Base-by-base conservation (phyloP, 257 asterid genomes). In the Verbena officinalis region DNA sequence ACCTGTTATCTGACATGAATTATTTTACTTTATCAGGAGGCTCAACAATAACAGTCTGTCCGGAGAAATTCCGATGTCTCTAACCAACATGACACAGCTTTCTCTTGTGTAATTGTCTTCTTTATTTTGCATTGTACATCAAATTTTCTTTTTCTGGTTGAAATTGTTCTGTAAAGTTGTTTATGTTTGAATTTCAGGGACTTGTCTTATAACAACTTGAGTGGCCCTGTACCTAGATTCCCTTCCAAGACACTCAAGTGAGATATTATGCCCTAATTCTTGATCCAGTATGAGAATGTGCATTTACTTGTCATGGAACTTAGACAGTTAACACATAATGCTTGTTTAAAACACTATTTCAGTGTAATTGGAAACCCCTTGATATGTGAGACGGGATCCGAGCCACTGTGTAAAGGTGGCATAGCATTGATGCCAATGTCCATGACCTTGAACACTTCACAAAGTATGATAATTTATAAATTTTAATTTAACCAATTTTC, bases 141-240 rank as follows among this genome's bases (percentile, higher is more conserved):
- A 23, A 22, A 30, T 14, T 52, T 4, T 58, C 11, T 23, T 19
- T 43, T 57, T n/a, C 0, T 30, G 12, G 15, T 14, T 15, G 34
- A 14, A 58, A 44, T n/a, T 22, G 15, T 38, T 57, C 30, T 58
- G 22, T 57, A 59, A 70, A 43, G 39, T 23, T 70, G 48, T 3
- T 27, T 36, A 62, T 67, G 38, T 68, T 10, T 72, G 63, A 14
- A 44, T 70, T 55, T 60, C 77, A 94, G 99, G 85, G 99, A 94
- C 75, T 79, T 94, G 74, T 94, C 99, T 63, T 90, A 81, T 83
- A 94, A 94, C 80, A 90, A 90, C 80, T 86, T 94, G 88, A 84
- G 86, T 39, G 98, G 99, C 39, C 91, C 96, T 23, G 80, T 90
- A 9, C 96, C 97, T 58, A 71, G 67, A 45, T 78, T 88, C 62